phyloP scores from a whole-genome alignment of 2,329 filamentous ascomycete species.

The Curvularia sp. region DNA sequence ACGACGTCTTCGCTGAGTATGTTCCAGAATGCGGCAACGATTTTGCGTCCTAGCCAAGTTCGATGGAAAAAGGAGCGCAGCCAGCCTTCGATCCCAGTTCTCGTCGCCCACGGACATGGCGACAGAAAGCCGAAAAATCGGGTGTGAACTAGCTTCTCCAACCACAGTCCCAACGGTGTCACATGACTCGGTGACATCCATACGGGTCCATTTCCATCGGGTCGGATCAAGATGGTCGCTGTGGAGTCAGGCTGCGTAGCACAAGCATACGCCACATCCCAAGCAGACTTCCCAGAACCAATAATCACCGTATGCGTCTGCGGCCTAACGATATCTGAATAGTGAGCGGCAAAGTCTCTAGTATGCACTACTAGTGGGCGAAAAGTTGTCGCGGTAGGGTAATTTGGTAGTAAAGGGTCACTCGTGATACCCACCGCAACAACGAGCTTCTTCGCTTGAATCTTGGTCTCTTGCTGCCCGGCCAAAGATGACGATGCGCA shows the following conservation, averaged over 20 bases:
- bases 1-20: slow-evolving; percentile 63
- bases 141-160: slow-evolving; percentile 71
- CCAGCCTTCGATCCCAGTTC: slow-evolving; percentile 63
- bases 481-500: slow-evolving; percentile 13
- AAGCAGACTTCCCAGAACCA: slow-evolving; percentile 68
- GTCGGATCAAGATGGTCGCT: slow-evolving; percentile 65
- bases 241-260: slow-evolving; percentile 53
- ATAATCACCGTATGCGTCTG: slow-evolving; percentile 58
- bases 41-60: slow-evolving; percentile 62
- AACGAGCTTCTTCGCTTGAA: slow-evolving; percentile 60
- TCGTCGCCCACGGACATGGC: slow-evolving; percentile 74
- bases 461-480: slow-evolving; percentile 37
- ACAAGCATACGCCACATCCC: slow-evolving; percentile 67
- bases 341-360: slow-evolving; percentile 57
- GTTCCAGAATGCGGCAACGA: slow-evolving; percentile 65
- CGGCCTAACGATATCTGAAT: slow-evolving; percentile 44
- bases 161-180: slow-evolving; percentile 70
- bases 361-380: slow-evolving; percentile 64
- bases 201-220: slow-evolving; percentile 64
- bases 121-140: slow-evolving; percentile 76
- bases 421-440: slow-evolving; percentile 69
- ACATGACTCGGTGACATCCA: slow-evolving; percentile 69
- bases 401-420: slow-evolving; percentile 61
- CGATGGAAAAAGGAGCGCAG: slow-evolving; percentile 64
- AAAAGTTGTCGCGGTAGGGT: slow-evolving; percentile 60